Percentiles rank a stretch among this genome's conserved stretches.
These are phyloP conservation scores for Aeminium ludgeri DNA, from an alignment of 495 filamentous ascomycete genomes.

Conservation along the genomic window DNA sequence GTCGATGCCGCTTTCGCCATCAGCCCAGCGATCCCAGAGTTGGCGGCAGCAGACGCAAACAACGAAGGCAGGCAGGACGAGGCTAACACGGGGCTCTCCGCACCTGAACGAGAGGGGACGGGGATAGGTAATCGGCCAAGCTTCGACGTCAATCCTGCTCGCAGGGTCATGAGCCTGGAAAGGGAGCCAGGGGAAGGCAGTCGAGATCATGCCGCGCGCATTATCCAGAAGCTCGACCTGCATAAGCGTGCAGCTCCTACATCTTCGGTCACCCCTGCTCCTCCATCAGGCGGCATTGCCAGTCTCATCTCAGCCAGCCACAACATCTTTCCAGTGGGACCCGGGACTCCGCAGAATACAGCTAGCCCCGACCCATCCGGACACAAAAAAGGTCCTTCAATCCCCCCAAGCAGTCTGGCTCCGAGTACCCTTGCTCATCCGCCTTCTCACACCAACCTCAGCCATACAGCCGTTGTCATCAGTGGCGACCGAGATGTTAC, in stretches of 20 bases:
- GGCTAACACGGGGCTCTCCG: conserved; percentile 1
- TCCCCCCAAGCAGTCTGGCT: conserved; percentile 51
- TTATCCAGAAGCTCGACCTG: conserved; percentile 84
- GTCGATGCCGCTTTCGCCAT: conserved; percentile 83
- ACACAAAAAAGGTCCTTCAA: conserved; percentile 18
- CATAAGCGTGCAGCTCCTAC: conserved; percentile 58
- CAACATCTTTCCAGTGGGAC: conserved; percentile 43
- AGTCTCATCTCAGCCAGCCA: conserved; percentile 78
- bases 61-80: conserved; percentile 28
- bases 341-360: conserved; percentile 14
- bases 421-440: conserved; percentile 70
- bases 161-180: conserved; percentile 34
- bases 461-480: conserved; percentile 67
- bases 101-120: conserved; percentile 42
- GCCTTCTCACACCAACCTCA: conserved; percentile 73
- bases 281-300: conserved; percentile 53
- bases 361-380: conserved; percentile 25
- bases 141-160: conserved; percentile 44
- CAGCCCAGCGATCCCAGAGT: conserved; percentile 74
- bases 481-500: conserved; percentile 56
- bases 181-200: conserved; percentile 40
- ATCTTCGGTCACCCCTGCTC: conserved; percentile 15
- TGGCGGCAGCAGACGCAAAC: conserved; percentile 43
- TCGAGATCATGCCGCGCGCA: conserved; percentile 64
- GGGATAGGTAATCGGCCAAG: conserved; percentile 48